Percentiles rank a stretch among this genome's conserved stretches.
These are phyloP conservation scores for Globisporangium middletonii DNA, from an alignment of 352 stramenopile species.

Conservation along the genomic window DNA sequence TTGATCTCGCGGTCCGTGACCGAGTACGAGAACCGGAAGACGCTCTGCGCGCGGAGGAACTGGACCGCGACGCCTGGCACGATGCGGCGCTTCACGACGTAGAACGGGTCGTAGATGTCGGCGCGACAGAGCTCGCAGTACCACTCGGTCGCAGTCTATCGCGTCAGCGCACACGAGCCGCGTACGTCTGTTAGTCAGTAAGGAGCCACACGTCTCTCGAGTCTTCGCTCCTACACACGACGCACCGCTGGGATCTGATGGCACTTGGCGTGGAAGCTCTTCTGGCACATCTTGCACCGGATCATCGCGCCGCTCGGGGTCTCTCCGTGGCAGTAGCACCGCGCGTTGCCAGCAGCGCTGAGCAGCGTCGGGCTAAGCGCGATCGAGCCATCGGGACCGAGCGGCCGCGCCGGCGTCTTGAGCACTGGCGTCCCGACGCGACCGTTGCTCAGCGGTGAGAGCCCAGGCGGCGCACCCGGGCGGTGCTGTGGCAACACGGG, in stretches of 20 bases:
- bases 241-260: slow-evolving; percentile 58
- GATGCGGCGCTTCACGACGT: slow-evolving; percentile 49
- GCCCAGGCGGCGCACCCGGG: background rate
- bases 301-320: slow-evolving; percentile 29
- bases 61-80: slow-evolving; percentile 51
- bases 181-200: background rate
- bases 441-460: slow-evolving; percentile 2
- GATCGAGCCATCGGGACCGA: slow-evolving; percentile 8
- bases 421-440: background rate
- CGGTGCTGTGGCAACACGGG: slow-evolving; percentile 4
- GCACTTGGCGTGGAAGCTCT: slow-evolving; percentile 75
- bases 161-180: background rate
- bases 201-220: background rate
- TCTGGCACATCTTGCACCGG: slow-evolving; percentile 39
- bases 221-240: background rate
- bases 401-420: background rate
- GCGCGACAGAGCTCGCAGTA: slow-evolving; percentile 69
- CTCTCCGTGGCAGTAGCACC: slow-evolving; percentile 51
- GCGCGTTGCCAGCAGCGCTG: slow-evolving; percentile 32
- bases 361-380: slow-evolving; percentile 17
- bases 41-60: slow-evolving; percentile 41
- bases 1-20: slow-evolving; percentile 72
- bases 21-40: slow-evolving; percentile 59
- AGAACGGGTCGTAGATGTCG: slow-evolving; percentile 70
- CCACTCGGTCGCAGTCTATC: slow-evolving; percentile 44